These are phyloP conservation scores for Triangularia verruculosa DNA, from an alignment of 2,329 filamentous ascomycete species.

Conservation along the genomic window DNA sequence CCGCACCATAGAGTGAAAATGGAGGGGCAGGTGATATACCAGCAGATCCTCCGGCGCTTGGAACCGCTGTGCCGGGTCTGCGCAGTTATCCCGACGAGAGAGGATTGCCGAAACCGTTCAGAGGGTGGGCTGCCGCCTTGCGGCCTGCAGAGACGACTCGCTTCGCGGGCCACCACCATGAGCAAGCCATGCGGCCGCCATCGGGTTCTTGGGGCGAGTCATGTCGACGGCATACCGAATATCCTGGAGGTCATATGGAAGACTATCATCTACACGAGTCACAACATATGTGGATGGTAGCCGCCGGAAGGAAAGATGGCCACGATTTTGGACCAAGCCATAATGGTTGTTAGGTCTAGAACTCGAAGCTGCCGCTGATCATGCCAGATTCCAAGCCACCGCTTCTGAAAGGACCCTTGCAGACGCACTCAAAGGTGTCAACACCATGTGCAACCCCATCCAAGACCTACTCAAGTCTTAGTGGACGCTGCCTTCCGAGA, in stretches of 20 bases:
- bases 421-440: neutral
- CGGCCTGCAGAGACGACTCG: neutral
- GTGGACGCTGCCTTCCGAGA: no score
- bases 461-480: neutral
- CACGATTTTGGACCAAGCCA: no score
- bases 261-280: neutral
- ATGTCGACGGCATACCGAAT: neutral
- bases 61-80: conserved; percentile 22
- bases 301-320: neutral
- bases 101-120: conserved; percentile 11
- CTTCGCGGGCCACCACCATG: neutral
- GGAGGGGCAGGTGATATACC: neutral
- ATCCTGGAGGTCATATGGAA: neutral
- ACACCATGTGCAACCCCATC: neutral
- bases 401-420: neutral
- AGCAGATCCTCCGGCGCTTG: conserved; percentile 17
- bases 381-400: neutral
- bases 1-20: neutral
- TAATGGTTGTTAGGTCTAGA: neutral
- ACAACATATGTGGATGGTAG: neutral
- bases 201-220: neutral
- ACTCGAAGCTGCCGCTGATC: neutral
- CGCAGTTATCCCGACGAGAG: conserved; percentile 6
- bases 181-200: neutral
- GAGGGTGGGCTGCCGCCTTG: neutral